Evolutionary conservation across 208 protist species (phyloP), one percentile per base, ranked within the genome.

Genomic region (Phytomonas francai): DNA sequence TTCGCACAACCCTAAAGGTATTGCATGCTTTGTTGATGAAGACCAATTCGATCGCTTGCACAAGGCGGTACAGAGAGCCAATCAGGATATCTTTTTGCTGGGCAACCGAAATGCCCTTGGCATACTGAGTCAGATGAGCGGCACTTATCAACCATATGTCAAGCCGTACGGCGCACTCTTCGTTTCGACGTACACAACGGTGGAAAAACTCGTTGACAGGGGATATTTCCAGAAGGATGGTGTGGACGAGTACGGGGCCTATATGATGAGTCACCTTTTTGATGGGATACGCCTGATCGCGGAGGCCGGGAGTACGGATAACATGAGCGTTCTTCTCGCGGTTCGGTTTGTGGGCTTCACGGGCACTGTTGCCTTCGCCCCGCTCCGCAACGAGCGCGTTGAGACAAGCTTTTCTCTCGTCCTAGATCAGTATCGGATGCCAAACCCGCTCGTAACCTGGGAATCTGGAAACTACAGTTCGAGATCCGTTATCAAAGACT

Each of bases 211-310:
- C 28, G 69, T 83, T 39, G 63, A 28, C 12, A 64, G 81, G 30
- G 79, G 78, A 64, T 84, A 82, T 75, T 88, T 86, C 64, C 65
- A 63, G 27, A 29, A 32, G 27, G 64, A 25, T 54, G 61, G 65
- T 7, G 57, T 94, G n/a, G 87, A 92, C 62, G 76, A 91, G 45
- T 87, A 82, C 70, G 79, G 79, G n/a, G 84, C 89, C n/a, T 90
- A 81, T 65, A 73, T 90, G 39, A 66, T 92, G 59, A 91, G 85
- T 71, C 77, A 93, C 73, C 73, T 95, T 1, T 84, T 92, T 57
- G 89, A 95, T 63, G 87, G 77, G 8, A 83, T 95, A 36, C 74
- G 77, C 54, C 74, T 87, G 67, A 45, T 95, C 16, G 59, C 77
- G 0, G n/a, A 64, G 28, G 81, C 83, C 14, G 63, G 67, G 14